Percentiles rank a stretch among this genome's conserved stretches.
Conservation (phyloP, 2,329 filamentous ascomycete genomes). For the Mycosphaerella arachidis region DNA sequence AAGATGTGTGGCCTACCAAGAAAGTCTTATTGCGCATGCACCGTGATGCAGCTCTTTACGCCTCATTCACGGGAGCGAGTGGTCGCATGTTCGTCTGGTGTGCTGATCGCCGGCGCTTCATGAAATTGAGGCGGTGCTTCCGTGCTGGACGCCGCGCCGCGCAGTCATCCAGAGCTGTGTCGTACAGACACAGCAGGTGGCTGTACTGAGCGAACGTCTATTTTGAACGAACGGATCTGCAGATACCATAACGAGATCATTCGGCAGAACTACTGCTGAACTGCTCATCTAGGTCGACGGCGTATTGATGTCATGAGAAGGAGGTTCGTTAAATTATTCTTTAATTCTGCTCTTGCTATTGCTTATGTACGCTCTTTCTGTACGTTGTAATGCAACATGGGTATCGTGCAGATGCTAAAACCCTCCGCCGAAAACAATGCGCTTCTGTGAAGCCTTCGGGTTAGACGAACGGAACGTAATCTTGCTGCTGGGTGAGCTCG, state of each 20-base stretch:
- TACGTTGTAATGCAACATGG: background rate
- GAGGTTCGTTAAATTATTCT: background rate
- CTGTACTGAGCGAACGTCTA: background rate
- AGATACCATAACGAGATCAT: background rate
- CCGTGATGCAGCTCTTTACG: background rate
- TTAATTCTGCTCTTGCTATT: background rate
- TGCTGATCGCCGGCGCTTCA: background rate
- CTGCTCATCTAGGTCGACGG: background rate
- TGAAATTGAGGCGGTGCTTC: background rate
- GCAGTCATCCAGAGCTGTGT: background rate
- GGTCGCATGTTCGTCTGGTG: background rate
- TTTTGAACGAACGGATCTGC: background rate
- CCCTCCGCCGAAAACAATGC: background rate
- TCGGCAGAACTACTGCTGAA: background rate
- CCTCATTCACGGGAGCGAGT: background rate
- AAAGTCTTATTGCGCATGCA: background rate
- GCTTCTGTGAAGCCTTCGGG: background rate
- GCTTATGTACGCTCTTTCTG: background rate
- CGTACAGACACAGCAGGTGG: background rate
- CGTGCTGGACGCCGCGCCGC: background rate
- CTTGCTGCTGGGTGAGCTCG: constrained; percentile 50
- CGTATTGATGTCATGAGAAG: background rate
- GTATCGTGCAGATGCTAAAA: background rate
- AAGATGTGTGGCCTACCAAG: background rate
- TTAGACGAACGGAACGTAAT: constrained; percentile 46